Evolutionary conservation across 768 basidiomycete genomes (phyloP).

Genomic region (Boletus sp.): DNA sequence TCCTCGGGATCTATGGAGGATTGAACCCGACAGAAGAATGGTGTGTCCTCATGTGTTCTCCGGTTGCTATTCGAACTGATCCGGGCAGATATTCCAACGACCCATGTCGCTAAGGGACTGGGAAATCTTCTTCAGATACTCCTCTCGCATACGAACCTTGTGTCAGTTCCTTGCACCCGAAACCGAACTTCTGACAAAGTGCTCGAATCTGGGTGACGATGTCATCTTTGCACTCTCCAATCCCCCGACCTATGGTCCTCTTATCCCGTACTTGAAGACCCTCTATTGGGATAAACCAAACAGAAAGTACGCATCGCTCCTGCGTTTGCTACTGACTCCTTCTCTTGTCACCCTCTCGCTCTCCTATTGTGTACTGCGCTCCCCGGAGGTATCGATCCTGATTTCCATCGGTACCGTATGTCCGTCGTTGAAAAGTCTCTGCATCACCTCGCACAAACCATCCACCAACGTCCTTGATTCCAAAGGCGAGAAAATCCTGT

Average conservation of each 20-base stretch:
- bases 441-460: neutral
- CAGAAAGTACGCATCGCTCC: conserved; percentile 17
- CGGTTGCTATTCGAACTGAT: conserved; percentile 4
- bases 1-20: conserved; percentile 30
- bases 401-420: conserved; percentile 20
- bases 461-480: conserved; percentile 4
- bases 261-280: conserved; percentile 20
- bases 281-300: conserved; percentile 20
- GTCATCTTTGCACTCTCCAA: conserved; percentile 26
- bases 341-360: conserved; percentile 18
- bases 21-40: conserved; percentile 8
- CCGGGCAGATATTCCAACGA: conserved; percentile 20
- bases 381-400: conserved; percentile 20
- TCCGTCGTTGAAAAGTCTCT: conserved; percentile 17
- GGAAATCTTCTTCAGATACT: conserved; percentile 28
- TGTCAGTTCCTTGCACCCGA: neutral
- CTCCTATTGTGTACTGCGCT: conserved; percentile 5
- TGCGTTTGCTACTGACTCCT: conserved; percentile 22
- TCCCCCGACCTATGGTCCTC: conserved; percentile 21
- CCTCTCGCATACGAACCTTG: conserved; percentile 20
- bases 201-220: conserved; percentile 15
- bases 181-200: neutral
- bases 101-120: conserved; percentile 29
- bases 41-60: conserved; percentile 6
- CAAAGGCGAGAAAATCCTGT: conserved; percentile 20